Conservation (phyloP, 768 basidiomycete genomes). For the Termitomyces bulborhizus region DNA sequence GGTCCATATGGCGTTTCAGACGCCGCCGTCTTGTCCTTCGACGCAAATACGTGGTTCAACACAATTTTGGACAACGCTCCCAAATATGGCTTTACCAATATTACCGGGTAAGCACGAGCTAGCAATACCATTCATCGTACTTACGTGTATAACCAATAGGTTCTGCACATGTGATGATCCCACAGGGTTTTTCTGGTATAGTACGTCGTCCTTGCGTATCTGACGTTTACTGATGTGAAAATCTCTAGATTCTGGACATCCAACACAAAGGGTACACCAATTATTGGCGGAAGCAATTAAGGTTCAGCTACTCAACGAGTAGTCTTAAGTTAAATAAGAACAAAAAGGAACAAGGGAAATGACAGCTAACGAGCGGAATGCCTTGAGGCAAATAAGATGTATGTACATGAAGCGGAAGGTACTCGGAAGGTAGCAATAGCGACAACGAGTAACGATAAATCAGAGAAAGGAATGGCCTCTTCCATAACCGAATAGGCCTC, state of each 20-base stretch:
- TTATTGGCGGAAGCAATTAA: constrained; percentile 39
- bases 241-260: constrained; percentile 1
- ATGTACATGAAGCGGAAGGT: constrained; percentile 2
- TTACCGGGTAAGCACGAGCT: neutral
- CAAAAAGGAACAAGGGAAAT: neutral
- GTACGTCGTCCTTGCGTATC: neutral
- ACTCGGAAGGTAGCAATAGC: neutral
- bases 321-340: constrained; percentile 1
- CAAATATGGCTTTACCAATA: constrained; percentile 26
- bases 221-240: neutral
- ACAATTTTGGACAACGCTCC: constrained; percentile 32
- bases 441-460: constrained; percentile 13
- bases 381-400: neutral
- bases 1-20: constrained; percentile 15
- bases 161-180: constrained; percentile 1
- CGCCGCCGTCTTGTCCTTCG: constrained; percentile 39
- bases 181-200: neutral
- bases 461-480: constrained; percentile 1
- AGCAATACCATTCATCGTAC: neutral
- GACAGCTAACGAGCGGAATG: neutral
- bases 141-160: neutral
- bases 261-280: constrained; percentile 21
- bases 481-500: constrained; percentile 3
- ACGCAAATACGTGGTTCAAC: constrained; percentile 46
- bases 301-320: constrained; percentile 7